A percentile compares a stretch with the other conserved stretches of the same genome.
phyloP scores from a whole-genome alignment of 1,284 basidiomycete species.

The Microbotryum intermedium region DNA sequence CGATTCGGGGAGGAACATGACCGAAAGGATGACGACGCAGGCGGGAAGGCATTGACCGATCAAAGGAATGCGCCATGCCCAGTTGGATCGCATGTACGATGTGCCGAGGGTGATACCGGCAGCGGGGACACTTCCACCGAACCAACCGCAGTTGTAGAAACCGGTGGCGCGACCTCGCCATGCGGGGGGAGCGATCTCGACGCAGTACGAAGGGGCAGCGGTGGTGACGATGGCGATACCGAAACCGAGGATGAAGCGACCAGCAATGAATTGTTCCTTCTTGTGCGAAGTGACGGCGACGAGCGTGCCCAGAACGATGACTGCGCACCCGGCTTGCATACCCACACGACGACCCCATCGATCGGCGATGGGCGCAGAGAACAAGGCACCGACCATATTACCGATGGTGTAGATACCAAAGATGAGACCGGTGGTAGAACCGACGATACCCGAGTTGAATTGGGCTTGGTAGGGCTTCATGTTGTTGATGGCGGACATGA shows the following conservation, averaged over 20 bases:
- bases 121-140: conserved; percentile 36
- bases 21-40: conserved; percentile 22
- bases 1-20: conserved; percentile 30
- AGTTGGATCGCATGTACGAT: conserved; percentile 37
- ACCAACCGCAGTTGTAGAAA: conserved; percentile 46
- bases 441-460: conserved; percentile 34
- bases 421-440: conserved; percentile 32
- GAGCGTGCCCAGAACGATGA: conserved; percentile 43
- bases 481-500: conserved; percentile 35
- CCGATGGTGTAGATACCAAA: conserved; percentile 27
- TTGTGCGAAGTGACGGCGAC: conserved; percentile 45
- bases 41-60: conserved; percentile 34
- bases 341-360: conserved; percentile 48
- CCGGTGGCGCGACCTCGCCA: conserved; percentile 55
- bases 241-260: conserved; percentile 49
- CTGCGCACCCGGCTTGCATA: conserved; percentile 45
- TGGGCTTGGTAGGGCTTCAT: conserved; percentile 34
- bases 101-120: conserved; percentile 39
- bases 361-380: conserved; percentile 37
- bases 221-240: conserved; percentile 44
- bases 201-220: conserved; percentile 48
- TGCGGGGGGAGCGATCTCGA: conserved; percentile 54
- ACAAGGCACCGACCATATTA: neutral
- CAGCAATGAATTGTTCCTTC: conserved; percentile 40
- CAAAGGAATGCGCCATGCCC: conserved; percentile 36